phyloP scores from a whole-genome alignment of 345 rosid species.

The Rhodamnia argentea region DNA sequence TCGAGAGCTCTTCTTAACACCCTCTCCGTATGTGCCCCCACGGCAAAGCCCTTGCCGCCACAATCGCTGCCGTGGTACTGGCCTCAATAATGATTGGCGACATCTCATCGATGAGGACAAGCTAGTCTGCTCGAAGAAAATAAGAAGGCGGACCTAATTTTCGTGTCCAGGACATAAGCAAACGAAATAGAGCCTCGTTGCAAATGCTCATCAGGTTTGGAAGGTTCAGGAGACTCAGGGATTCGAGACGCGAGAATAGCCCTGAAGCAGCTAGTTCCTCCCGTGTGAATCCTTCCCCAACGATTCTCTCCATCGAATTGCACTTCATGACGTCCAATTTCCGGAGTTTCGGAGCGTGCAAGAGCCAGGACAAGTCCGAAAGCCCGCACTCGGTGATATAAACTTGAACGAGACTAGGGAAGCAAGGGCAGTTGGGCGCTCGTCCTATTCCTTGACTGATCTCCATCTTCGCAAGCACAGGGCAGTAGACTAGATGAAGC shows the following conservation, averaged over 20 bases:
- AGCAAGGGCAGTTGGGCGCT: neutral
- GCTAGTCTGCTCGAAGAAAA: no score
- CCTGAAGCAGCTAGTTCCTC: neutral
- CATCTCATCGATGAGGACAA: no score
- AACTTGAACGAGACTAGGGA: accelerated
- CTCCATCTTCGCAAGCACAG: neutral
- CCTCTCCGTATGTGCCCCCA: no score
- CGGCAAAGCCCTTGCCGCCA: no score
- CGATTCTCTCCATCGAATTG: accelerated
- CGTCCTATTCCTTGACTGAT: neutral
- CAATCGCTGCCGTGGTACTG: no score
- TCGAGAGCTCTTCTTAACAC: no score
- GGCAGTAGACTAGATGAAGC: neutral
- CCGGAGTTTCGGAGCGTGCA: neutral
- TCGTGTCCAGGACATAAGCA: no score
- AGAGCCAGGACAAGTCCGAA: neutral
- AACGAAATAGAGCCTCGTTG: neutral
- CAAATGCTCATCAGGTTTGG: neutral
- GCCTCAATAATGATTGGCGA: no score
- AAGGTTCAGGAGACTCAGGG: accelerated
- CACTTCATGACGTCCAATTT: accelerated
- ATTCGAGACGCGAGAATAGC: neutral
- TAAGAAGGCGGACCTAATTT: no score
- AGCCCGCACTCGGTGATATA: accelerated
- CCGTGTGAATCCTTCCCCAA: neutral